Percentiles rank a stretch among this genome's conserved stretches.
These are phyloP conservation scores for Trypanosoma avium DNA, from an alignment of 208 protist species.

Conservation along the genomic window DNA sequence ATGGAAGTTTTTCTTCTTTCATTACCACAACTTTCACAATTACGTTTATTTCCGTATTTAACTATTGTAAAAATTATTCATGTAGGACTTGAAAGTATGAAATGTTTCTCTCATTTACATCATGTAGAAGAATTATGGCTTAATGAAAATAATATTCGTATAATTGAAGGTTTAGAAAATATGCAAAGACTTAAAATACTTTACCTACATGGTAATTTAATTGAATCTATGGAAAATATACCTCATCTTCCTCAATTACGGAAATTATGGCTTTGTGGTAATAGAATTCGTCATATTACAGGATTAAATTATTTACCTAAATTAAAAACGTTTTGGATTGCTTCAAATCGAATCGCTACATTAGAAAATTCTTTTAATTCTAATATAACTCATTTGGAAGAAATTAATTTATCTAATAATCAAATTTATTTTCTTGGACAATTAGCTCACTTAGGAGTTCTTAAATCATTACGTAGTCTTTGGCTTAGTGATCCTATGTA, in stretches of 20 bases:
- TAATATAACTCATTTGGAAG: conserved; percentile 54
- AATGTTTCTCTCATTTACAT: conserved; percentile 54
- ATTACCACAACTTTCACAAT: conserved; percentile 51
- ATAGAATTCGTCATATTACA: conserved; percentile 51
- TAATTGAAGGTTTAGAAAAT: conserved; percentile 71
- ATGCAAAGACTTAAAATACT: conserved; percentile 74
- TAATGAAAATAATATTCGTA: conserved; percentile 78
- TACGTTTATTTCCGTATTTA: conserved; percentile 75
- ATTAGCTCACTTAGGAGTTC: conserved; percentile 67
- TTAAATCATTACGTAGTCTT: conserved; percentile 69
- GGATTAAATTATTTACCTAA: conserved; percentile 53
- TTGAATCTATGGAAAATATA: conserved; percentile 80
- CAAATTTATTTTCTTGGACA: conserved; percentile 85
- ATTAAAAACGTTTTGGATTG: conserved; percentile 77
- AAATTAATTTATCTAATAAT: conserved; percentile 92
- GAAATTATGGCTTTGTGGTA: conserved; percentile 83
- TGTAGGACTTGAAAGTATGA: conserved; percentile 71
- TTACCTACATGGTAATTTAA: conserved; percentile 83
- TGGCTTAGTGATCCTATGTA: conserved; percentile 91
- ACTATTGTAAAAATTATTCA: conserved; percentile 78
- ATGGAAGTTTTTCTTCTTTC: conserved; percentile 88
- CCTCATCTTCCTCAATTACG: conserved; percentile 58
- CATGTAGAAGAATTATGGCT: conserved; percentile 90
- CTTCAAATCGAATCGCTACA: conserved; percentile 68
- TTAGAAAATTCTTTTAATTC: conserved; percentile 52